Conservation (phyloP, 2,329 filamentous ascomycete genomes). For the Allantophomopsis lycopodina region DNA sequence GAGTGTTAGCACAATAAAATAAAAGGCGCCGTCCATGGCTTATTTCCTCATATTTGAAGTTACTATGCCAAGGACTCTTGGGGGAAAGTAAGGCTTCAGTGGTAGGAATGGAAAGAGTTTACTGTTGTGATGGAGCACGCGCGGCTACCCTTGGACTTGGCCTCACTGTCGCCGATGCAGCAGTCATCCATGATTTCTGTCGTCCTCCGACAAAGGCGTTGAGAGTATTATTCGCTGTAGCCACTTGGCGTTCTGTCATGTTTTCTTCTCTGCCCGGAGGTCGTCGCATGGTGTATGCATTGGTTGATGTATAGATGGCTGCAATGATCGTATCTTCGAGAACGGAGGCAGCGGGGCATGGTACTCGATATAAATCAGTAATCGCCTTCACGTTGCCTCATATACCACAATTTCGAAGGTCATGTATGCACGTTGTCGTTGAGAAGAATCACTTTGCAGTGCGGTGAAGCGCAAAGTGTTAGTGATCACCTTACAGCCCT, state of each 20-base stretch:
- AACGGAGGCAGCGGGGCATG: too few species aligned
- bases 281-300: slow-evolving; percentile 12
- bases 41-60: not conserved
- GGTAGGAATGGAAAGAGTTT: not conserved
- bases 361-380: too few species aligned
- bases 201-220: slow-evolving; percentile 18
- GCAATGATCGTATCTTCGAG: too few species aligned
- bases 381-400: too few species aligned
- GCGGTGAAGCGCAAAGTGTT: too few species aligned
- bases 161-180: slow-evolving; percentile 9
- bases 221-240: slow-evolving; percentile 19
- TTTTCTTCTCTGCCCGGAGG: slow-evolving; percentile 16
- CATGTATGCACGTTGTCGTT: too few species aligned
- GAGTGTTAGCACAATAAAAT: not conserved
- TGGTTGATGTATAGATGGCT: too few species aligned
- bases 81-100: slow-evolving; percentile 3
- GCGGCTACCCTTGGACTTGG: slow-evolving; percentile 12
- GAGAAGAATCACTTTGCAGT: too few species aligned
- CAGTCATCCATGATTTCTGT: slow-evolving; percentile 20
- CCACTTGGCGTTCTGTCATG: slow-evolving; percentile 15
- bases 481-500: too few species aligned
- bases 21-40: not conserved
- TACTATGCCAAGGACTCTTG: not conserved
- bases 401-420: too few species aligned
- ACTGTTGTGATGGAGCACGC: not conserved